Conservation (phyloP, 129 eudicot species). For the Saussurea involucrata region DNA sequence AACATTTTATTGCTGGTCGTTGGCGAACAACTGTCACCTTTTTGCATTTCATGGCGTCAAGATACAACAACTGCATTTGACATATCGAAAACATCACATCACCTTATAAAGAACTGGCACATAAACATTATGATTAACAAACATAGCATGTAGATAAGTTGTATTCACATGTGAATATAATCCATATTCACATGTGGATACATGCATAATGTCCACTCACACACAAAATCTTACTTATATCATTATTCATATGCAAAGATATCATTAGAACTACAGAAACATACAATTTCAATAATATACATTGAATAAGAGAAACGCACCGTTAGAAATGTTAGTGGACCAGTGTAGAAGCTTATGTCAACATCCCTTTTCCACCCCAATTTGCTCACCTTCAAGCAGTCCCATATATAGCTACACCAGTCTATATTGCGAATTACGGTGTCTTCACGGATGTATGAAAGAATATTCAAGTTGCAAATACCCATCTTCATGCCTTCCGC, state of each 20-base stretch:
- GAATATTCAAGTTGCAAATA: neutral
- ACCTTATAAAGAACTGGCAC: neutral
- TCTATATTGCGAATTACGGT: neutral
- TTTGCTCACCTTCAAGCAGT: neutral
- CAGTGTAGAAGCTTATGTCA: neutral
- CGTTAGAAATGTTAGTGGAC: neutral
- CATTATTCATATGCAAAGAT: neutral
- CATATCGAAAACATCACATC: neutral
- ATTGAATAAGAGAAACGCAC: neutral
- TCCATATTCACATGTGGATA: neutral
- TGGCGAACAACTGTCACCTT: neutral
- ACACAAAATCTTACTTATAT: neutral
- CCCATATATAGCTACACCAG: neutral
- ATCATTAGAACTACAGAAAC: neutral
- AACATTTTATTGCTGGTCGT: neutral
- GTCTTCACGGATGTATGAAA: neutral
- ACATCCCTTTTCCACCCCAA: neutral
- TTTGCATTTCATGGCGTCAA: neutral
- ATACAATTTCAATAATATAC: neutral
- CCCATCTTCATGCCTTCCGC: neutral
- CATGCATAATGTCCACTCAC: neutral
- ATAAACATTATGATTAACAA: neutral
- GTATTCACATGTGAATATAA: neutral
- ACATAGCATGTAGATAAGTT: neutral
- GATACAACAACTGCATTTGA: neutral